Base-by-base conservation (phyloP, 1,139 yeast species). In the Saccharomycopsis crataegensis region DNA sequence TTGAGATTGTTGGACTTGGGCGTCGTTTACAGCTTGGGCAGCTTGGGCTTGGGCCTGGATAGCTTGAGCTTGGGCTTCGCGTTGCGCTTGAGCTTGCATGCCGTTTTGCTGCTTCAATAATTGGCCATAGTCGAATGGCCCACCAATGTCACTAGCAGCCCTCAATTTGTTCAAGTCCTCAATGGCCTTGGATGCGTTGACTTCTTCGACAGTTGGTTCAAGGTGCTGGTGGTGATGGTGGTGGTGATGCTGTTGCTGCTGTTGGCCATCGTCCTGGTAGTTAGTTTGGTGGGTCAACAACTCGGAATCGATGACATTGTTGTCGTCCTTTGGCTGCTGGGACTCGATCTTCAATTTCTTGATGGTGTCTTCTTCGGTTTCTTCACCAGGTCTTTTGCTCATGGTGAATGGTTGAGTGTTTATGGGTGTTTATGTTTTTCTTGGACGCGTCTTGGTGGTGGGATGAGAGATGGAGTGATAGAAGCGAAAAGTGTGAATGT, bases 271-370 rank as follows among this genome's bases (percentile, higher is more conserved):
- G 22, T 40, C 44, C 17, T 48, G 44, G n/a, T 59, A 55, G 32
- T 59, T 69, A 14, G 74, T 64, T 54, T 75, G 78, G 57, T 76
- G 78, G 40, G 73, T 74, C 57, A 76, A 69, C 60, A 76, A 67
- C 59, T 75, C 79, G 48, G 79, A 72, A 62, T 76, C 80, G 56
- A 76, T 75, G 53, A 73, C 59, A 22, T 58, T 54, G 5, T 51
- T 56, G 28, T 55, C 57, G 11, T 54, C 58, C 42, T 50, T 53
- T n/a, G 53, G 53, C 36, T 60, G 51, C 5, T 28, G 17, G 32
- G 34, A 57, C 55, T 34, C 56, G 54, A 14, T 44, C 14, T 58
- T 53, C 51, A 59, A 40, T 48, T 48, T 56, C 43, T 49, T 49
- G 48, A n/a, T 52, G 52, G 12, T 52, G 59, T 43, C 57, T 4